phyloP scores from a whole-genome alignment of 768 basidiomycete species.

The Daedaleopsis sinensis region DNA sequence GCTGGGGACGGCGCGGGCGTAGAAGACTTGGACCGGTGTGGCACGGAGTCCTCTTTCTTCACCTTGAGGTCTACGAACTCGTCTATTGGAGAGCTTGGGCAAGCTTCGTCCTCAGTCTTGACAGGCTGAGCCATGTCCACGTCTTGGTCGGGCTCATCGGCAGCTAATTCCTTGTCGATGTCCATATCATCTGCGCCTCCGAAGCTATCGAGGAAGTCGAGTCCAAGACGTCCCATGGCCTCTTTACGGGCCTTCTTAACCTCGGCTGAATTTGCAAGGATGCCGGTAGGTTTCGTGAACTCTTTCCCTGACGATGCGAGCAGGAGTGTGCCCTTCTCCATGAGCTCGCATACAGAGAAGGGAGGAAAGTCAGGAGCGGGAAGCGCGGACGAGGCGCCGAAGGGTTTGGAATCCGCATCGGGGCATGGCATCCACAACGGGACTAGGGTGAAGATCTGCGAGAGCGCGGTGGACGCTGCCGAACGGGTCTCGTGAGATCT shows the following conservation, averaged over 20 bases:
- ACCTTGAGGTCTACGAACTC: constrained; percentile 37
- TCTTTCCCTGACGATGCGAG: constrained; percentile 95
- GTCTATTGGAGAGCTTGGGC: constrained; percentile 46
- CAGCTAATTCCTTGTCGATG: constrained; percentile 78
- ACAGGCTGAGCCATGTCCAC: constrained; percentile 34
- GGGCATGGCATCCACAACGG: constrained; percentile 74
- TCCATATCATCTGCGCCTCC: constrained; percentile 80
- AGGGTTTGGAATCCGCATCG: constrained; percentile 34
- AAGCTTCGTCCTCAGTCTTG: constrained; percentile 44
- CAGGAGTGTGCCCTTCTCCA: constrained; percentile 76
- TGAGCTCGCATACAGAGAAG: constrained; percentile 77
- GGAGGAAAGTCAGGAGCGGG: constrained; percentile 63
- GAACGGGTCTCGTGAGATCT: constrained; percentile 91
- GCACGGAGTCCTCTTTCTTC: constrained; percentile 35
- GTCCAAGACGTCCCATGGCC: constrained; percentile 84
- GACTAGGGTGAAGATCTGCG: constrained; percentile 82
- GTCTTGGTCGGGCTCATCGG: constrained; percentile 52
- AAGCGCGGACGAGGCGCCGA: constrained; percentile 33
- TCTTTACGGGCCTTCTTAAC: constrained; percentile 88
- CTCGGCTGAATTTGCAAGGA: constrained; percentile 73
- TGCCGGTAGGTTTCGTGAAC: constrained; percentile 73
- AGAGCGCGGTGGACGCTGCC: constrained; percentile 87
- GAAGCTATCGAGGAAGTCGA: constrained; percentile 81
- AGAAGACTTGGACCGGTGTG: constrained; percentile 46
- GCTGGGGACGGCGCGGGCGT: constrained; percentile 37